Base-by-base conservation (phyloP, 2,329 filamentous ascomycete genomes). In the Knufia fluminis region DNA sequence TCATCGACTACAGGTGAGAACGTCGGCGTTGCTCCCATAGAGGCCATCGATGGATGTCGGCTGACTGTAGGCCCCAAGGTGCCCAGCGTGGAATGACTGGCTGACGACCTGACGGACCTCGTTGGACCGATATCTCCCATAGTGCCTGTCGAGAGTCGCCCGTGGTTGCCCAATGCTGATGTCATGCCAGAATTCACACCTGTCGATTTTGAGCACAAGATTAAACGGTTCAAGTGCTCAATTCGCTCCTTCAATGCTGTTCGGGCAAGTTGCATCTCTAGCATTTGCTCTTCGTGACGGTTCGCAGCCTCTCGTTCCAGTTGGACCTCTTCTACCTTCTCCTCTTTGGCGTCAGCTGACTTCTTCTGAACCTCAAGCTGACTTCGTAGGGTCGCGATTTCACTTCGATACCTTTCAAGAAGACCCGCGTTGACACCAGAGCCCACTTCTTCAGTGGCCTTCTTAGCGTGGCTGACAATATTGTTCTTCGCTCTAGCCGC, bases 201-300 rank as follows among this genome's bases (percentile, higher is more conserved):
- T 4, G 87, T 85, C 3, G 91, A 97, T 64, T 96, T 96, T 14
- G 91, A 97, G 64, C 88, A 94, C 52, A 98, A 71, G 56, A 98
- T 97, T 44, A 98, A 74, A 42, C 91, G 83, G 68, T 97, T 98
- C 41, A 98, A 75, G 66, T 98, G 92, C 64, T 96, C 90, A 60
- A 98, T 98, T 24, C 92, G 83, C 71, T 98, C 92, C 66, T 97
- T 98, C 48, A 98, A 71, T 0, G 92, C 92, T 1, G 92, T 98
- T 36, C 92, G 82, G 26, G 92, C 92, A 41, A 98, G 77, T 65
- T 98, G 92, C 86, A 98, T 97, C 68, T 98, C 92, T 48, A 98
- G 75, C 78, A 98, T 91, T 66, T 98, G 92, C 70, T 97, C 92
- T 63, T 96, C 90, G 59, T 96, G 92, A 33, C 89, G 81, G 57